Base-by-base conservation (phyloP, 1,139 yeast genomes). In the Blastobotrys illinoisensis region DNA sequence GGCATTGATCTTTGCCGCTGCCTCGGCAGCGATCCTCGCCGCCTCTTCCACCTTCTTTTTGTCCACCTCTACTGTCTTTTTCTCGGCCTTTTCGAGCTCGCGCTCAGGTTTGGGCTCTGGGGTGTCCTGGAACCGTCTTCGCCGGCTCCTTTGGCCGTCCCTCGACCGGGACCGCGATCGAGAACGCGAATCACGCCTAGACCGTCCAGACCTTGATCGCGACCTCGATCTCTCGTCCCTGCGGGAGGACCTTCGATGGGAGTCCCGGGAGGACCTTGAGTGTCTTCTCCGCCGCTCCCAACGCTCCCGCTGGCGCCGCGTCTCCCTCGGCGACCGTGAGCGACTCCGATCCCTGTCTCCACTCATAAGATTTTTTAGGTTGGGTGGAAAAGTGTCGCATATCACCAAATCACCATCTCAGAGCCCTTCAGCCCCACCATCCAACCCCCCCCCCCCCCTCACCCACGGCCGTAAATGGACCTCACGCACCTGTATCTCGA, bases 1-100 rank as follows among this genome's bases (percentile, higher is more conserved):
- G 16, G 73, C 72, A 52, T 68, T 68, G 47, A 70, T 66, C 51
- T 62, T 62, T 16, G 72, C 73, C 1, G 73, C 73, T 1, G 71
- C 69, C 1, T 71, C 71, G 1, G 70, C 69, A 1, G 69, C 70
- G 23, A 63, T 53, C 0, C 68, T 65, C 11, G 62, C 61, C 2
- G 70, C 64, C 50, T 67, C 68, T 11, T 49, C 19, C 16, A 43
- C 19, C 20, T 44, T 13, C 23, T 21, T 44, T 40, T 44, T 21
- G 40, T 16, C 40, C 11, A 28, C 45, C 9, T 21, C 26, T 45
- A 13, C 36, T 3, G 32, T 28, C 50, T n/a, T 19, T 13, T 36
- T 18, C 32, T 16, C 50, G 21, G 20, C 49, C 21, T 24, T 49
- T 46, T 20, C 50, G 26, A n/a, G n/a, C 28, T 45, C 16, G 47